Percentiles rank a stretch among this genome's conserved stretches.
phyloP scores from a whole-genome alignment of 768 basidiomycete genomes.

The Daedaleopsis nitida region DNA sequence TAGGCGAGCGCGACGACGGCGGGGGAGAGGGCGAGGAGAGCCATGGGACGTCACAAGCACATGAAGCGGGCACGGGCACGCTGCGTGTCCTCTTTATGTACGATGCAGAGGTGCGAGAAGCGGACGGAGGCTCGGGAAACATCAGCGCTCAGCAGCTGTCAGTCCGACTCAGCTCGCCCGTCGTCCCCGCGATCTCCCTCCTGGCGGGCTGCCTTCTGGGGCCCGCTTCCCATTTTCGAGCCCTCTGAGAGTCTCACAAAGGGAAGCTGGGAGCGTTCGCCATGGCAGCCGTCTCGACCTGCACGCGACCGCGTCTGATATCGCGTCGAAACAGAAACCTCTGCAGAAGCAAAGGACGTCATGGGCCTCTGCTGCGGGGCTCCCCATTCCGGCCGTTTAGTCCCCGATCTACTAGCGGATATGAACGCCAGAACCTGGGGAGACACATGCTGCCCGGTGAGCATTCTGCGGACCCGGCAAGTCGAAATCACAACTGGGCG shows the following conservation, averaged over 20 bases:
- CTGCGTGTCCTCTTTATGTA: neutral
- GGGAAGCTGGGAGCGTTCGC: neutral
- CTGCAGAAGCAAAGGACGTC: neutral
- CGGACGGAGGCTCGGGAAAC: too few species aligned
- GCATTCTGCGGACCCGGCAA: too few species aligned
- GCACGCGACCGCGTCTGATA: neutral
- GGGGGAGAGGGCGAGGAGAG: neutral
- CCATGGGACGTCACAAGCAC: slow-evolving; percentile 2
- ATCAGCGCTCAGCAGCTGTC: too few species aligned
- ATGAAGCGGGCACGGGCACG: neutral
- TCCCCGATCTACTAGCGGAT: neutral
- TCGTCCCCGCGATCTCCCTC: too few species aligned
- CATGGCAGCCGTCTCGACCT: neutral
- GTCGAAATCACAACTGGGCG: too few species aligned
- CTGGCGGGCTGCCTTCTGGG: too few species aligned
- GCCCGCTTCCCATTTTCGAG: too few species aligned
- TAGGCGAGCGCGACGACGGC: slow-evolving; percentile 6
- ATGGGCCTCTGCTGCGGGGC: neutral
- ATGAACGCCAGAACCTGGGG: neutral
- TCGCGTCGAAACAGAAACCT: neutral
- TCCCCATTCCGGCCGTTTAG: neutral
- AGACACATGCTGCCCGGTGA: neutral
- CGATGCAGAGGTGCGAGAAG: neutral
- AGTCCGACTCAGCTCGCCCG: too few species aligned
- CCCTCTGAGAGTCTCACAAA: too few species aligned